Percentiles rank a stretch among this genome's conserved stretches.
These are phyloP conservation scores for Domatiomyces catenatus DNA, from an alignment of 2,329 filamentous ascomycete genomes.

Conservation along the genomic window DNA sequence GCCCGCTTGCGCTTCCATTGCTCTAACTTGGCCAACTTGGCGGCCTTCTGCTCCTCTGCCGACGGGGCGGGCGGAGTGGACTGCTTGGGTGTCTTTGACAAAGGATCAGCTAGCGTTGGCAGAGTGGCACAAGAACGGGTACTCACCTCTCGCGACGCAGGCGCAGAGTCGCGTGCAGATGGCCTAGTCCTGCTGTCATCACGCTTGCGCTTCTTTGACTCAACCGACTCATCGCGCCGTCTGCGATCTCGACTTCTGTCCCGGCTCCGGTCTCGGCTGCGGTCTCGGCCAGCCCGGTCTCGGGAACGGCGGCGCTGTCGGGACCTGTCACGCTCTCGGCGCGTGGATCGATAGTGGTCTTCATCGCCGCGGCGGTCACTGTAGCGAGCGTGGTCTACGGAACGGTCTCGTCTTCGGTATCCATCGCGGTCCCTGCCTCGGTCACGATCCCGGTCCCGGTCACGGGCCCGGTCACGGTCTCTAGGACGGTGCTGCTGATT, in stretches of 20 bases:
- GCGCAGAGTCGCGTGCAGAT: conserved; percentile 33
- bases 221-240: conserved; percentile 55
- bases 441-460: conserved; percentile 35
- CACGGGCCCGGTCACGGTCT: conserved; percentile 18
- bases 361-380: conserved; percentile 49
- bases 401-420: conserved; percentile 55
- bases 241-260: conserved; percentile 50
- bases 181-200: conserved; percentile 47
- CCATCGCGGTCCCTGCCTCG: conserved; percentile 40
- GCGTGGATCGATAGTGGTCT: conserved; percentile 38
- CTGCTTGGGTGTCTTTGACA: conserved; percentile 38
- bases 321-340: conserved; percentile 43
- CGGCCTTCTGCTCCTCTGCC: conserved; percentile 63
- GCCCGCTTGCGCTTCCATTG: conserved; percentile 83
- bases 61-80: conserved; percentile 34
- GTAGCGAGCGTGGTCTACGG: conserved; percentile 35
- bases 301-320: conserved; percentile 49
- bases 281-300: conserved; percentile 38
- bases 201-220: conserved; percentile 52
- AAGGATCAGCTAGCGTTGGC: conserved; percentile 14
- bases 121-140: neutral
- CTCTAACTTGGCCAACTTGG: conserved; percentile 65
- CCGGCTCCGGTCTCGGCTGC: conserved; percentile 46
- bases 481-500: conserved; percentile 36
- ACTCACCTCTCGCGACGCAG: conserved; percentile 45